Base-by-base conservation (phyloP, 371 early-diverging fungal genomes). In the Dinochytrium kinnereticum region DNA sequence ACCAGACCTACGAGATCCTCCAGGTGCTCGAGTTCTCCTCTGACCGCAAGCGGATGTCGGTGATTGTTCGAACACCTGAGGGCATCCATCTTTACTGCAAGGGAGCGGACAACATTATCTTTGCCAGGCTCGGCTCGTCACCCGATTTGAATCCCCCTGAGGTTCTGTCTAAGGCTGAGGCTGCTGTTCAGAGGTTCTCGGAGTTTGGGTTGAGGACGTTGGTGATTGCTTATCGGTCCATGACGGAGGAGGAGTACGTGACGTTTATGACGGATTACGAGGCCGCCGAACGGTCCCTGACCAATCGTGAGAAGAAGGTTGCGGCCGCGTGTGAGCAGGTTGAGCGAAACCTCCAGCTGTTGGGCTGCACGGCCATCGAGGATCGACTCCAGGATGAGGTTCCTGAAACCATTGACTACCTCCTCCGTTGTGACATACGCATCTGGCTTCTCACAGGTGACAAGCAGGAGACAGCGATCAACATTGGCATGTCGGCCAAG, bases 391-490 rank as follows among this genome's bases (percentile, higher is more conserved):
- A 91, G 76, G 88, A 88, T 39, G 69, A 79, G 44, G 90, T 89
- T 1, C 84, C 85, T 44, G 84, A 88, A 39, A 88, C 90, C 21
- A 85, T 92, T 44, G 84, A 79, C 33, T 80, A 72, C 49, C 68
- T 91, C 31, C 78, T 85, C 31, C 49, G 74, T 28, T 70, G 69
- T n/a, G 84, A 77, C 31, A 79, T 84, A 51, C 80, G 78, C 69
- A 38, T 84, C 19, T 85, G 84, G 85, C 53, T 86, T 39, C 71
- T 86, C 36, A 86, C 86, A 13, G 85, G 93, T n/a, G 93, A 93
- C 79, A 90, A 91, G 80, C 86, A 84, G 78, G 93, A 91, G 77
- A 91, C 91, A 3, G 92, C 93, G 28, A 82, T 91, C 53, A 87
- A 87, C 66, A 90, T 92, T 71, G 91, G 89, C 24, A 71, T 80